phyloP scores from a whole-genome alignment of 805 yeast species.

The Torulaspora gathmanii region DNA sequence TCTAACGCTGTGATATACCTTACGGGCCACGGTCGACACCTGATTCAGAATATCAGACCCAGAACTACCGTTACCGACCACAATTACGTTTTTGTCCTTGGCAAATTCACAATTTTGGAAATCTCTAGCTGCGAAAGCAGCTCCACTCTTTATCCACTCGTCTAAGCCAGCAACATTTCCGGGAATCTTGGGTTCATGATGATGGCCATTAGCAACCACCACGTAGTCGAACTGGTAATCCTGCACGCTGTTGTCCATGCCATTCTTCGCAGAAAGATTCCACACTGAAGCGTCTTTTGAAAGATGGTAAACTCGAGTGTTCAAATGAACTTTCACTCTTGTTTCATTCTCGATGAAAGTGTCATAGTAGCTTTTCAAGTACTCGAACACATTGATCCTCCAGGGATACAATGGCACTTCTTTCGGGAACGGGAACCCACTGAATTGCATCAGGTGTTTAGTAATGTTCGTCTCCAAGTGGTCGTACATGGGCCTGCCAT shows the following conservation, averaged over 20 bases:
- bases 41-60: slow-evolving; percentile 46
- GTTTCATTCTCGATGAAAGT: slow-evolving; percentile 24
- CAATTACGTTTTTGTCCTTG: slow-evolving; percentile 34
- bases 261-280: slow-evolving; percentile 12
- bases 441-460: slow-evolving; percentile 60
- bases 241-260: slow-evolving; percentile 22
- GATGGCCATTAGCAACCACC: slow-evolving; percentile 44
- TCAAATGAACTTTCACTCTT: slow-evolving; percentile 31
- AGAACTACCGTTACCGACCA: slow-evolving; percentile 43
- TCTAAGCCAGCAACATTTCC: slow-evolving; percentile 36
- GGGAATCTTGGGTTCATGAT: slow-evolving; percentile 40
- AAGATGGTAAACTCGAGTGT: slow-evolving; percentile 23
- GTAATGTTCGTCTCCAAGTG: slow-evolving; percentile 67
- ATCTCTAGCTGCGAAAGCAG: slow-evolving; percentile 40
- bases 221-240: slow-evolving; percentile 39
- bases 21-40: slow-evolving; percentile 29
- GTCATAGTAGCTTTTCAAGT: slow-evolving; percentile 52
- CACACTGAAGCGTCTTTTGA: slow-evolving; percentile 17
- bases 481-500: slow-evolving; percentile 50
- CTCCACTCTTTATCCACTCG: slow-evolving; percentile 33
- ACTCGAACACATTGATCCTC: slow-evolving; percentile 56
- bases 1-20: slow-evolving; percentile 50
- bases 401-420: slow-evolving; percentile 51
- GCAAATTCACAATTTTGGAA: slow-evolving; percentile 36
- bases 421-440: slow-evolving; percentile 46